Evolutionary conservation across 2,329 filamentous ascomycete genomes (phyloP).

Genomic region (Aspergillus sergii): DNA sequence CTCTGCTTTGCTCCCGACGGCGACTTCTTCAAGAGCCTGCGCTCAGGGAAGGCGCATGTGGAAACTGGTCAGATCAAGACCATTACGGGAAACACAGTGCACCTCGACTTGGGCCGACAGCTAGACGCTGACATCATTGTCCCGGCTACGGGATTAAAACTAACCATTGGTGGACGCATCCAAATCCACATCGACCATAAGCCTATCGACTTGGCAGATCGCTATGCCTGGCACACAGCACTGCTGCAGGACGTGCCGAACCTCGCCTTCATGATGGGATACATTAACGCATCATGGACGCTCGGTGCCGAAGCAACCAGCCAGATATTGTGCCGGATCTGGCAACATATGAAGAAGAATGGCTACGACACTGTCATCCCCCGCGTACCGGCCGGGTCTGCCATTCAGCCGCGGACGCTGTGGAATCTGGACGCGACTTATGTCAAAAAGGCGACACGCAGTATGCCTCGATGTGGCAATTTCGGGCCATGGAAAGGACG

Average conservation of each 20-base stretch:
- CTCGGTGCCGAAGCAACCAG: constrained; percentile 39
- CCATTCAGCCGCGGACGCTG: not conserved
- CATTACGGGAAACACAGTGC: constrained; percentile 50
- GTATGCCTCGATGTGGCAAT: not conserved
- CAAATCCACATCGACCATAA: constrained; percentile 32
- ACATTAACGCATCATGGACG: constrained; percentile 41
- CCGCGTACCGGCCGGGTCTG: constrained; percentile 7
- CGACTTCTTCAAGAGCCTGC: constrained; percentile 57
- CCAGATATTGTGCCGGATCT: constrained; percentile 30
- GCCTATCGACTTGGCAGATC: constrained; percentile 23
- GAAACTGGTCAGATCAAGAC: constrained; percentile 54
- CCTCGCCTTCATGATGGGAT: constrained; percentile 36
- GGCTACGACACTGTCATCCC: constrained; percentile 15
- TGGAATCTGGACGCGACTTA: constrained; percentile 33
- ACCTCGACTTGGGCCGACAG: constrained; percentile 41
- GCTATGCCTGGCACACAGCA: constrained; percentile 37
- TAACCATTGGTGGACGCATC: constrained; percentile 34
- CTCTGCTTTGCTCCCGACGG: constrained; percentile 65
- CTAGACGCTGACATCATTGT: constrained; percentile 40
- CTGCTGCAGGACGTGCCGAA: constrained; percentile 44
- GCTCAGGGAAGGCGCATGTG: constrained; percentile 51
- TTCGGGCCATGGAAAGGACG: not conserved
- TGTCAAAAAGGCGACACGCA: constrained; percentile 14
- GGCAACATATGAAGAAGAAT: constrained; percentile 25
- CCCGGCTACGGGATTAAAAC: constrained; percentile 42